Percentiles rank a stretch among this genome's conserved stretches.
phyloP scores from a whole-genome alignment of 225 moss, liverwort and hornwort species.

The Marchantia polymorpha region DNA sequence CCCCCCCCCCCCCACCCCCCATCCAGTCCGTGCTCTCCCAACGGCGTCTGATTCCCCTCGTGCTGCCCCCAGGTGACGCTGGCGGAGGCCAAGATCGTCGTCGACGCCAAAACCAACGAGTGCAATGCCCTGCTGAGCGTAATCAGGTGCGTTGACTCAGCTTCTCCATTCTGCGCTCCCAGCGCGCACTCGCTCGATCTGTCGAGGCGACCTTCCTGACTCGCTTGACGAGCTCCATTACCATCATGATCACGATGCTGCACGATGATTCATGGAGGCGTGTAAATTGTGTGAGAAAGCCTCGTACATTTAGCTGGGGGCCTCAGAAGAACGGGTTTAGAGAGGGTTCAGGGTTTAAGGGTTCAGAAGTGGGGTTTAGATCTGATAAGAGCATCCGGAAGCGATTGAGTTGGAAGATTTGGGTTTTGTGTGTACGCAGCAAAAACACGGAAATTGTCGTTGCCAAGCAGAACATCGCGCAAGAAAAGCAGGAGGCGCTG shows the following conservation, averaged over 20 bases:
- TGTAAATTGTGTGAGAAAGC: not conserved
- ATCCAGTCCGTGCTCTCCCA: too few relatives aligned
- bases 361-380: too few relatives aligned
- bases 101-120: slow-evolving; percentile 79
- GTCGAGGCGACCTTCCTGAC: not conserved
- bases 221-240: not conserved
- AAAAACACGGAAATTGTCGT: slow-evolving; percentile 66
- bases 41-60: not conserved
- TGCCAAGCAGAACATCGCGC: slow-evolving; percentile 69
- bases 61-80: slow-evolving; percentile 51
- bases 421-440: slow-evolving; percentile 27
- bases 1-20: too few relatives aligned
- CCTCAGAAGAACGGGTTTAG: not conserved
- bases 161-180: not conserved
- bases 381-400: not conserved
- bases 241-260: not conserved
- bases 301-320: not conserved
- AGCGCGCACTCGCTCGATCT: not conserved
- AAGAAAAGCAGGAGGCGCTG: slow-evolving; percentile 63
- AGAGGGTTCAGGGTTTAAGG: too few relatives aligned
- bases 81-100: slow-evolving; percentile 74
- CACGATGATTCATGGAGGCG: too few relatives aligned
- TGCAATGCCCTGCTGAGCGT: slow-evolving; percentile 74
- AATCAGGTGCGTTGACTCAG: slow-evolving; percentile 60
- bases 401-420: too few relatives aligned